Percentiles rank a stretch among this genome's conserved stretches.
Conservation (phyloP, 352 stramenopile species). For the Phytophthora hibernalis region DNA sequence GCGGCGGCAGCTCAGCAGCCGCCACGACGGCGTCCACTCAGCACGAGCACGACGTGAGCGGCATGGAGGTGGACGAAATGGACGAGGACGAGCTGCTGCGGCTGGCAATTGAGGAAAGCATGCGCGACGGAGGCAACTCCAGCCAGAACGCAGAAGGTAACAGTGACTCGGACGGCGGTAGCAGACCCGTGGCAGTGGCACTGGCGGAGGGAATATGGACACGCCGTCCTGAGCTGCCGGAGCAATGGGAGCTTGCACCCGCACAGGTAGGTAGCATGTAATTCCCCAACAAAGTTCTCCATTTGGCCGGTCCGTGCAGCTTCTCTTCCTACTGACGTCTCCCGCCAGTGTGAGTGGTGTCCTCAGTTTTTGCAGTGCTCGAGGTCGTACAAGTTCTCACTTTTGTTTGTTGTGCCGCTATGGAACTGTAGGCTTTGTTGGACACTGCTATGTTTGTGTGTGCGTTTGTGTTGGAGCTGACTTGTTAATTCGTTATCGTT, state of each 20-base stretch:
- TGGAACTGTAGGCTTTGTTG: constrained; percentile 32
- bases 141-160: constrained; percentile 67
- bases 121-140: constrained; percentile 69
- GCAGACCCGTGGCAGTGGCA: constrained; percentile 43
- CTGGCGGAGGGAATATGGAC: constrained; percentile 49
- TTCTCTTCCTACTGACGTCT: constrained; percentile 21
- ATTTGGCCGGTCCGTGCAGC: constrained; percentile 32
- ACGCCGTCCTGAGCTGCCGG: constrained; percentile 52
- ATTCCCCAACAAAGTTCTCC: constrained; percentile 43
- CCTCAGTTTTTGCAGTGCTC: constrained; percentile 1
- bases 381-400: constrained; percentile 19
- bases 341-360: constrained; percentile 33
- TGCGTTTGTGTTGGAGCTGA: background rate
- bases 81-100: constrained; percentile 87
- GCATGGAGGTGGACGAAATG: constrained; percentile 89
- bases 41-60: constrained; percentile 79
- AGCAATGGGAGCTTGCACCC: constrained; percentile 22
- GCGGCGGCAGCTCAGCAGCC: constrained; percentile 67
- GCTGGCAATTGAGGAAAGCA: constrained; percentile 88
- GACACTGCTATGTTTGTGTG: constrained; percentile 15
- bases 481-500: constrained; percentile 6
- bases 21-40: constrained; percentile 77
- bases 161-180: constrained; percentile 36
- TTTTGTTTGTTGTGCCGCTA: constrained; percentile 24
- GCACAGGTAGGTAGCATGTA: constrained; percentile 51